These are phyloP conservation scores for Talaromyces borbonicus DNA, from an alignment of 495 filamentous ascomycete genomes.

Conservation along the genomic window DNA sequence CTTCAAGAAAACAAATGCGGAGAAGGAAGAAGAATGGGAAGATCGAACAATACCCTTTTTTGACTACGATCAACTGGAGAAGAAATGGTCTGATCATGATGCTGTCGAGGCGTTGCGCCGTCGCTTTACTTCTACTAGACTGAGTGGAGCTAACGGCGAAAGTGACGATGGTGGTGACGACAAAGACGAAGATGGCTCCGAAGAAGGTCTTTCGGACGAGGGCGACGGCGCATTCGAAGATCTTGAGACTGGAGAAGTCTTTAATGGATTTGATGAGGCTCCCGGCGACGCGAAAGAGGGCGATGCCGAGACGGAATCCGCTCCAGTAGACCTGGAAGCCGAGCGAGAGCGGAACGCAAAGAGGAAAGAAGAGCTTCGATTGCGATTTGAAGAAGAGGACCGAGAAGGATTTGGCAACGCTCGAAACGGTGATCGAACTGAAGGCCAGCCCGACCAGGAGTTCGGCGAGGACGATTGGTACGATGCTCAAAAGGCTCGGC, in stretches of 20 bases:
- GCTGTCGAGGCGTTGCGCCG: conserved; percentile 63
- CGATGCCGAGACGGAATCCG: conserved; percentile 18
- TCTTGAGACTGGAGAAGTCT: conserved; percentile 64
- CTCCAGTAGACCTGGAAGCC: conserved; percentile 51
- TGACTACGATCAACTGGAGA: conserved; percentile 70
- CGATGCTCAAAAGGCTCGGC: conserved; percentile 84
- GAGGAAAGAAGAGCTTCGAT: conserved; percentile 85
- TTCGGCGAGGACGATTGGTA: conserved; percentile 99
- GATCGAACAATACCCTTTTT: conserved; percentile 70
- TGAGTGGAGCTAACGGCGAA: conserved; percentile 31
- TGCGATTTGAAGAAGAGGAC: conserved; percentile 95
- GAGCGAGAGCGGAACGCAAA: conserved; percentile 87
- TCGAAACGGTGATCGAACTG: conserved; percentile 57
- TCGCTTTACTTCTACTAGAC: conserved; percentile 62
- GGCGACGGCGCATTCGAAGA: conserved; percentile 90
- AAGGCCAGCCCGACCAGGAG: conserved; percentile 51
- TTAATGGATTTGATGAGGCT: conserved; percentile 35
- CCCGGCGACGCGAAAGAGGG: conserved; percentile 22
- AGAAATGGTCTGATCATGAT: conserved; percentile 74
- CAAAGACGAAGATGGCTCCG: conserved; percentile 39
- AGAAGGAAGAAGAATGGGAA: conserved; percentile 55
- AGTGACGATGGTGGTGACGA: conserved; percentile 33
- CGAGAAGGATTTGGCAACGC: conserved; percentile 85
- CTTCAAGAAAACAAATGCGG: conserved; percentile 63
- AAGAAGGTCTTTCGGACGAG: conserved; percentile 45